phyloP scores from a whole-genome alignment of 169 alveolate species.

The Theileria parva region DNA sequence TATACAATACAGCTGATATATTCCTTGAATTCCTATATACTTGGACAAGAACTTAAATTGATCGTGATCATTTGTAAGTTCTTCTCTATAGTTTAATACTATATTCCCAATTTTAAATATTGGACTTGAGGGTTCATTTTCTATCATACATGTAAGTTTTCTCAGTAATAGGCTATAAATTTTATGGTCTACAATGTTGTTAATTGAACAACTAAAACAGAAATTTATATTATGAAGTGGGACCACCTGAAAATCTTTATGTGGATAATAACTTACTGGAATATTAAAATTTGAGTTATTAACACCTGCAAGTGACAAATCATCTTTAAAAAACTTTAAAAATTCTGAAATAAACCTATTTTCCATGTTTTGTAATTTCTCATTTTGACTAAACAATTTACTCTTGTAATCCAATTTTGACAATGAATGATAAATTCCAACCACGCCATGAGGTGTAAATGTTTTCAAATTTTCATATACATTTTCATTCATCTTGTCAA shows the following conservation, averaged over 20 bases:
- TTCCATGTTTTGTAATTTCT: neutral
- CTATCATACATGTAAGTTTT: conserved; percentile 12
- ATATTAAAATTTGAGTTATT: neutral
- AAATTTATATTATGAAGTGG: conserved; percentile 51
- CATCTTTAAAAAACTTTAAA: neutral
- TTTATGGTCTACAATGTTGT: conserved; percentile 20
- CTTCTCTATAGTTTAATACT: conserved; percentile 16
- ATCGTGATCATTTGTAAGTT: conserved; percentile 4
- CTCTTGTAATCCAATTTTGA: conserved; percentile 30
- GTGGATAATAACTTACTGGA: conserved; percentile 1
- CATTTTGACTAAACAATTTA: neutral
- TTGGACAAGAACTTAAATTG: conserved; percentile 19
- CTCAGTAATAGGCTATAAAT: conserved; percentile 10
- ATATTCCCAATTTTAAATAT: neutral
- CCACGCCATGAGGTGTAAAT: conserved; percentile 52
- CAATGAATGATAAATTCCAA: conserved; percentile 40
- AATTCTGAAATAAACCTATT: neutral
- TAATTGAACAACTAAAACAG: conserved; percentile 35
- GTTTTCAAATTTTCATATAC: conserved; percentile 13
- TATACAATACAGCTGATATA: conserved; percentile 55
- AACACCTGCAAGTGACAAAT: neutral
- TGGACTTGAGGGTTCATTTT: neutral
- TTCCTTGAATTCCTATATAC: conserved; percentile 57
- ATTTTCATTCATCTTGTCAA: conserved; percentile 19
- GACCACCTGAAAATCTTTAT: conserved; percentile 7